Percentiles rank a stretch among this genome's conserved stretches.
phyloP scores from a whole-genome alignment of 768 basidiomycete genomes.

The Boletus coccyginus region DNA sequence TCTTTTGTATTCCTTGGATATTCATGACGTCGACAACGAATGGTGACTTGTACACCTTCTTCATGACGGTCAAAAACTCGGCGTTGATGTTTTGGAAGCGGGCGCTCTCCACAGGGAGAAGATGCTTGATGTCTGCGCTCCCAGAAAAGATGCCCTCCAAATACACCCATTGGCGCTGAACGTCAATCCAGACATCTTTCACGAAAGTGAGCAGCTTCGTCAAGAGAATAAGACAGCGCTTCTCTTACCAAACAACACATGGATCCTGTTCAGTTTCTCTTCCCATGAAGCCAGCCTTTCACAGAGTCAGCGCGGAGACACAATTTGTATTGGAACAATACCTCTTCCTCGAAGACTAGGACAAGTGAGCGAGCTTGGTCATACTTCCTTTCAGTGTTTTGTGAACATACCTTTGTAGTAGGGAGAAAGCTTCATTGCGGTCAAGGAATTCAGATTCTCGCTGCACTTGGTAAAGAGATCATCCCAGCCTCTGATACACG shows the following conservation, averaged over 20 bases:
- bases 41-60: slow-evolving; percentile 99
- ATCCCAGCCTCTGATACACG: slow-evolving; percentile 79
- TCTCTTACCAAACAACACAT: slow-evolving; percentile 85
- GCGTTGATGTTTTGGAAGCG: slow-evolving; percentile 98
- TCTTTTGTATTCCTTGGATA: slow-evolving; percentile 95
- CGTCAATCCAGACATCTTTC: slow-evolving; percentile 97
- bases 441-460: slow-evolving; percentile 93
- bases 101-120: slow-evolving; percentile 95
- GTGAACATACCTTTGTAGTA: slow-evolving; percentile 83
- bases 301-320: slow-evolving; percentile 6
- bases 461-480: slow-evolving; percentile 96
- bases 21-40: slow-evolving; percentile 97
- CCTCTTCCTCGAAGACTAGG: slow-evolving; percentile 87
- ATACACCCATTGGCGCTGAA: slow-evolving; percentile 99
- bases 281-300: slow-evolving; percentile 88
- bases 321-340: slow-evolving; percentile 23
- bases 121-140: slow-evolving; percentile 98
- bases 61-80: slow-evolving; percentile 98
- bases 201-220: not conserved
- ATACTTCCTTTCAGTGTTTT: not conserved
- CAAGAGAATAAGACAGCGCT: not conserved
- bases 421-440: slow-evolving; percentile 96
- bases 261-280: slow-evolving; percentile 93
- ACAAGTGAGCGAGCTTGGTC: slow-evolving; percentile 1
- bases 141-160: slow-evolving; percentile 99